A percentile compares a stretch with the other conserved stretches of the same genome.
These are phyloP conservation scores for Xerocomellus amylosporus DNA, from an alignment of 768 basidiomycete species.

Conservation along the genomic window DNA sequence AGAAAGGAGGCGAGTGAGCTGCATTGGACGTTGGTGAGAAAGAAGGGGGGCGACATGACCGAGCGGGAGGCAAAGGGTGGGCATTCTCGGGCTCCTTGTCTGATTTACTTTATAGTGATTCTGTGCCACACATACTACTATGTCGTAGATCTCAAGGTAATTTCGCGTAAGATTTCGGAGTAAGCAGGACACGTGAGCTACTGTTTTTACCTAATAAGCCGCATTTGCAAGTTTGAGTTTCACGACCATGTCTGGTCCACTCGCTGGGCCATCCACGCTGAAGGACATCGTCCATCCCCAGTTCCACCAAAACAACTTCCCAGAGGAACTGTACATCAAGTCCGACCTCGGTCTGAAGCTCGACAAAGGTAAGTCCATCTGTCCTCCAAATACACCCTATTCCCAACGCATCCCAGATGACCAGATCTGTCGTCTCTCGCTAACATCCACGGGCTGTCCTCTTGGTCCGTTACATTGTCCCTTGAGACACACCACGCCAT, in stretches of 20 bases:
- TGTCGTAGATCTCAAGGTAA: neutral
- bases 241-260: conserved; percentile 41
- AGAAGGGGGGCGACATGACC: neutral
- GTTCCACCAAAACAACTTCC: conserved; percentile 91
- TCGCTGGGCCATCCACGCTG: conserved; percentile 55
- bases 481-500: conserved; percentile 86
- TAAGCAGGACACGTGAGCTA: too few relatives aligned
- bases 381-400: neutral
- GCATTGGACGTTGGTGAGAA: neutral
- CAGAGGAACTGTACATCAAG: conserved; percentile 79
- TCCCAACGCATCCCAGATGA: conserved; percentile 55
- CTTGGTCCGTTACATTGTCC: conserved; percentile 92
- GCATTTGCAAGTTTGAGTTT: neutral
- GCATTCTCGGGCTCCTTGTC: neutral
- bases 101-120: neutral
- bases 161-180: too few relatives aligned
- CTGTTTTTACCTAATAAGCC: neutral
- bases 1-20: neutral
- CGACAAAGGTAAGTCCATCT: conserved; percentile 66
- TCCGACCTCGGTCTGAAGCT: conserved; percentile 80
- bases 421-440: conserved; percentile 86
- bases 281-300: conserved; percentile 80
- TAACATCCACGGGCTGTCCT: conserved; percentile 84
- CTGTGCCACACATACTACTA: neutral
- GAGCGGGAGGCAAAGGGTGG: neutral